Evolutionary conservation across 768 basidiomycete species (phyloP).

Genomic region (Suillus clintonianus): DNA sequence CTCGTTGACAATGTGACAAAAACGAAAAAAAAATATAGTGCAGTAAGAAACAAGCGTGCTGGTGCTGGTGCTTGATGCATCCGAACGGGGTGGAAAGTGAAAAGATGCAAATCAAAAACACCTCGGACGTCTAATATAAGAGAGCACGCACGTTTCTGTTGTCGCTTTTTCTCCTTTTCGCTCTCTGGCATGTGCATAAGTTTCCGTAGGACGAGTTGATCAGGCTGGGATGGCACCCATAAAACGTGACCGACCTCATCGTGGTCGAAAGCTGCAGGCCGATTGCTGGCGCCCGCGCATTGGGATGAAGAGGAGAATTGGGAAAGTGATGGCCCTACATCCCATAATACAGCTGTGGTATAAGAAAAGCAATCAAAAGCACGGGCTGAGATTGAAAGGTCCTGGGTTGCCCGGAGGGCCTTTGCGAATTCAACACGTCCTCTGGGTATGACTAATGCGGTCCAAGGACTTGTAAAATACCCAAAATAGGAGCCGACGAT

Average conservation of each 20-base stretch:
- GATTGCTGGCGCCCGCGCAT: background rate
- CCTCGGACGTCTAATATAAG: no score
- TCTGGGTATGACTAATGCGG: background rate
- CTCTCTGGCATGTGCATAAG: background rate
- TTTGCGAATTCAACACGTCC: no score
- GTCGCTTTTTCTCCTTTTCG: background rate
- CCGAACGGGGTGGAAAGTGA: background rate
- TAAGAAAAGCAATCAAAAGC: background rate
- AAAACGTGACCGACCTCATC: background rate
- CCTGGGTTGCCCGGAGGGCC: no score
- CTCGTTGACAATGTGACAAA: background rate
- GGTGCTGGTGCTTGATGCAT: background rate
- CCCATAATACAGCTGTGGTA: background rate
- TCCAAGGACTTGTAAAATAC: background rate
- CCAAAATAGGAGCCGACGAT: background rate
- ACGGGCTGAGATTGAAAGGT: no score
- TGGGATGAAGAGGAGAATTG: slow-evolving; percentile 1
- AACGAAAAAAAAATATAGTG: background rate
- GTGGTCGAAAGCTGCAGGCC: background rate
- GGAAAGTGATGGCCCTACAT: background rate
- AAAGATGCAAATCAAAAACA: background rate
- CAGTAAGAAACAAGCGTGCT: background rate
- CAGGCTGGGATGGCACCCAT: background rate
- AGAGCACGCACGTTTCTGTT: background rate
- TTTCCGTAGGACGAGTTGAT: background rate